These are phyloP conservation scores for Phylloboletellus chloephorus DNA, from an alignment of 1,284 basidiomycete genomes.

Conservation along the genomic window DNA sequence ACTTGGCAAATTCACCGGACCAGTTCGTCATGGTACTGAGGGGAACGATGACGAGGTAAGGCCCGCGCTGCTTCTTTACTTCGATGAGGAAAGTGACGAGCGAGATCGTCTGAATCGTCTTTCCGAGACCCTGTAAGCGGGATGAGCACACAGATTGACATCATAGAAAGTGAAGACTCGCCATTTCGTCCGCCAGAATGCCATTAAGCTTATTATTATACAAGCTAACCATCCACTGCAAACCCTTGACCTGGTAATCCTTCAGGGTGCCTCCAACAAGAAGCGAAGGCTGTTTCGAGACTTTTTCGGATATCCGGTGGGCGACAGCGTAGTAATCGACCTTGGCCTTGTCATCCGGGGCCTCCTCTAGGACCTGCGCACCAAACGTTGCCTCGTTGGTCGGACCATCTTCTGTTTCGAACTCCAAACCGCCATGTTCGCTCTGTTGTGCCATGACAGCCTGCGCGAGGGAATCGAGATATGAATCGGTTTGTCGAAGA, in stretches of 20 bases:
- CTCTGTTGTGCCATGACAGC: slow-evolving; percentile 94
- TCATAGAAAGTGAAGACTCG: slow-evolving; percentile 30
- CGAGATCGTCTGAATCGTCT: slow-evolving; percentile 95
- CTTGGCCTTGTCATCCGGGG: slow-evolving; percentile 66
- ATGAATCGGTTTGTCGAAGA: slow-evolving; percentile 89
- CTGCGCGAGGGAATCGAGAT: slow-evolving; percentile 92
- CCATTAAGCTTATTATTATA: slow-evolving; percentile 99
- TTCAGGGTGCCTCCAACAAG: slow-evolving; percentile 84
- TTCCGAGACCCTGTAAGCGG: slow-evolving; percentile 78
- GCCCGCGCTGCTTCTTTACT: slow-evolving; percentile 84
- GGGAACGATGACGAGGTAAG: slow-evolving; percentile 97
- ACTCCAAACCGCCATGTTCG: slow-evolving; percentile 54
- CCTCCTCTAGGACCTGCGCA: slow-evolving; percentile 61
- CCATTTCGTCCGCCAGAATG: slow-evolving; percentile 98
- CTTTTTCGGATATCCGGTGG: slow-evolving; percentile 87
- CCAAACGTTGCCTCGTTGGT: slow-evolving; percentile 89
- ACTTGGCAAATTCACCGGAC: slow-evolving; percentile 95
- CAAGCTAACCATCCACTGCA: slow-evolving; percentile 98
- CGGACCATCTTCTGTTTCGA: slow-evolving; percentile 63
- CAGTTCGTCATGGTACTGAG: slow-evolving; percentile 98
- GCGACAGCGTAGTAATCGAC: slow-evolving; percentile 98
- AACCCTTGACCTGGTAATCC: slow-evolving; percentile 88
- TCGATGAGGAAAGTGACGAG: slow-evolving; percentile 96
- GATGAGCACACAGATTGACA: slow-evolving; percentile 13
- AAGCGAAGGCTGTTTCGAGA: slow-evolving; percentile 78